Base-by-base conservation (phyloP, 139 green algal species). In the Volvox africanus region DNA sequence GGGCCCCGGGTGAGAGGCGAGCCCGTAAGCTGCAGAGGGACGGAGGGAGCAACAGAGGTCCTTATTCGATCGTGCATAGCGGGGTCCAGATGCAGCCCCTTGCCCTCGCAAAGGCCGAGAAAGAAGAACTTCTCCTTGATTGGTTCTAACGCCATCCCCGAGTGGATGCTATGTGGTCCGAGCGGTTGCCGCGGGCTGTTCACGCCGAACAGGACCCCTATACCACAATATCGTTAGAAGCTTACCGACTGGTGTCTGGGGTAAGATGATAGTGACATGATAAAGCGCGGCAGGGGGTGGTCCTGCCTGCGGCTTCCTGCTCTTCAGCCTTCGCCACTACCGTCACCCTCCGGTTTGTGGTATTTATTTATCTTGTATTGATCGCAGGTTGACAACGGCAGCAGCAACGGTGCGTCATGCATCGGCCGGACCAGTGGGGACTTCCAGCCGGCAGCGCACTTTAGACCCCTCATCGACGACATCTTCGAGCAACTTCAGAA, bases 391-490 rank as follows among this genome's bases (percentile, higher is more conserved):
- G 87, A 62, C 18, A 80, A 65, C 55, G 50, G 32, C 61, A 32
- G 16, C 50, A 77, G 73, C 35, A 80, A 65, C 61, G 50, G 61
- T 32, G 30, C 20, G 0, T 33, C 67, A n/a, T 76, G 37, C 18
- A n/a, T 21, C 26, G 61, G 61, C 77, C 30, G 32, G 50, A 44
- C 30, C 14, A 73, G 62, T 30, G 55, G 61, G 50, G 73, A 24
- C 1, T 90, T 97, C 91, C 97, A 99, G 93, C 96, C 97, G 13
- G 97, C 97, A 28, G 95, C 96, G 24, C 90, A 97, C 76, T 99
- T 96, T 92, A 92, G 91, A 17, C 94, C 96, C 3, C 81, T 99
- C n/a, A 98, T 99, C 93, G 95, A 99, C 89, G 82, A 91, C 13
- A 88, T 99, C 13, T 96, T 95, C 77, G 71, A 93, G 0, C 37